Percentiles rank a stretch among this genome's conserved stretches.
These are phyloP conservation scores for Carex pumila DNA, from an alignment of 176 grass and related monocot species.

Conservation along the genomic window DNA sequence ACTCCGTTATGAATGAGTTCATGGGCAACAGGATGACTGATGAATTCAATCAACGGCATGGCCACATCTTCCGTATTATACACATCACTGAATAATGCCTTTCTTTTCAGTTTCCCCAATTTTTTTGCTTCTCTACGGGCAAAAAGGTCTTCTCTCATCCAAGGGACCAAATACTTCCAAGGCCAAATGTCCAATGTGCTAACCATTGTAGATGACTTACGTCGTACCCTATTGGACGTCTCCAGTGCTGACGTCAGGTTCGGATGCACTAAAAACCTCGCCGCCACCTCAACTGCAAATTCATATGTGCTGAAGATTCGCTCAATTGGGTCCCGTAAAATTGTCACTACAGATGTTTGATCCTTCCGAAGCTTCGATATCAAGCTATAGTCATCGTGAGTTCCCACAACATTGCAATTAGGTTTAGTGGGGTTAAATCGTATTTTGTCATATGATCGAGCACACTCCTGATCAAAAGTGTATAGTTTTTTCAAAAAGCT, in stretches of 20 bases:
- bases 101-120: slow-evolving; percentile 28
- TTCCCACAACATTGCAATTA: slow-evolving; percentile 87
- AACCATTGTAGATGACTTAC: slow-evolving; percentile 43
- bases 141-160: slow-evolving; percentile 97
- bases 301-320: slow-evolving; percentile 96
- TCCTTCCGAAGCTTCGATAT: slow-evolving; percentile 75
- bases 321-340: slow-evolving; percentile 81
- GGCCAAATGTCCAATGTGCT: slow-evolving; percentile 99
- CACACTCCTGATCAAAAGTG: slow-evolving; percentile 56
- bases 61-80: slow-evolving; percentile 89
- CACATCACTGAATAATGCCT: slow-evolving; percentile 33
- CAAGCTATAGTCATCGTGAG: slow-evolving; percentile 98
- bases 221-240: slow-evolving; percentile 49
- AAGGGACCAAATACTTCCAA: slow-evolving; percentile 99
- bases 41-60: slow-evolving; percentile 83
- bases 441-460: slow-evolving; percentile 83
- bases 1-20: slow-evolving; percentile 96
- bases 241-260: slow-evolving; percentile 77
- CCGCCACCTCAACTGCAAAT: slow-evolving; percentile 91
- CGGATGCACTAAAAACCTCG: slow-evolving; percentile 80
- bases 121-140: slow-evolving; percentile 58
- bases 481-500: slow-evolving; percentile 93
- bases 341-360: slow-evolving; percentile 87
- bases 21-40: slow-evolving; percentile 81
- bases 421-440: slow-evolving; percentile 81